Evolutionary conservation across 768 basidiomycete genomes (phyloP), one percentile per base, ranked within the genome.

Genomic region (Russula brevipes): DNA sequence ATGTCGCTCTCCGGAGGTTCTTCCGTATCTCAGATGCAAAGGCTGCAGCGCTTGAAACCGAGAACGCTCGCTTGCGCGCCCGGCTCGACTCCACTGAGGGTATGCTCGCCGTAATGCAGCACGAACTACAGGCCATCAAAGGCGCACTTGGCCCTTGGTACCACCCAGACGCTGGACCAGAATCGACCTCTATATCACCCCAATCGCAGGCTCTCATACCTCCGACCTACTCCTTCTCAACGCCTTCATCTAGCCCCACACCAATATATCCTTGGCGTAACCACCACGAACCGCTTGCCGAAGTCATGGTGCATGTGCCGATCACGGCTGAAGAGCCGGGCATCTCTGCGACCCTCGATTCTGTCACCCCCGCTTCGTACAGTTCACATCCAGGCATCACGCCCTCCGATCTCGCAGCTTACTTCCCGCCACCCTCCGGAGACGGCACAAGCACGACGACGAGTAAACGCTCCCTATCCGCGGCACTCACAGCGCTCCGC

Each of bases 141-240:
- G 73, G 69, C n/a, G 82, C 80, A 5, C 72, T 94, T 16, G 88
- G 88, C 0, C 89, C 85, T 0, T 87, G 86, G 86, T 84, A 79
- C 69, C 71, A 75, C 30, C 72, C 77, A 30, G 77, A 77, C 36
- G 68, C 54, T 61, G 24, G 39, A 16, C 47, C 49, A 12, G 58
- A 60, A 31, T 31, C 53, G 0, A 12, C 42, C 4, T 51, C 57
- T 17, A 14, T 51, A 14, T 47, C 49, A 1, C 36, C 54, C 2
- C 56, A 60, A 35, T 16, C 50, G 7, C 57, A 57, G 19, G 17
- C 46, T 1, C 33, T 42, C 30, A 19, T 36, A 17, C 31, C 31
- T 1, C 54, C 39, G 0, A n/a, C 39, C 24, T 57, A 53, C 54
- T 46, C 55, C 5, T 59, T 63, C 38, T 41, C 51, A 31, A 51